Evolutionary conservation across 495 filamentous ascomycete species (phyloP), one percentile per base, ranked within the genome.

Genomic region (Daldinia grandis): DNA sequence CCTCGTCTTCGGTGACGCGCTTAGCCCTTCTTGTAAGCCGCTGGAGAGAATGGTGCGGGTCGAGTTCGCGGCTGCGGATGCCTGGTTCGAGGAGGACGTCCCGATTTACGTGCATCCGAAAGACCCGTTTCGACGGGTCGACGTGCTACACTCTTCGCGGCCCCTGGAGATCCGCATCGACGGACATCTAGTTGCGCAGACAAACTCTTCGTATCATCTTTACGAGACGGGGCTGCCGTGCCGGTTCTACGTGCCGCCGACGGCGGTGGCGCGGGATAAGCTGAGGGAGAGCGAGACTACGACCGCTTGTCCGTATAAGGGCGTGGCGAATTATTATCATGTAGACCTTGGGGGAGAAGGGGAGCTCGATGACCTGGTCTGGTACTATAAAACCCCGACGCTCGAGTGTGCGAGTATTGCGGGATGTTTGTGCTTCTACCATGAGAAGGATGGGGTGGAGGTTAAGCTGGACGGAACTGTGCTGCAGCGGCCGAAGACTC

Each of bases 31-130:
- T 8, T 24, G 42, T 25, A 3, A 44, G 28, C 21, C 14, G 3
- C 8, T 61, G 68, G 17, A 47, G 35, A 37, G 58, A 27, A 40
- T 68, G 27, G 73, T 75, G 49, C 69, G 73, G 10, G 64, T 75
- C 8, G 69, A 66, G 54, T 68, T 73, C 64, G 40, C 25, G 33
- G 69, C 67, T 14, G 72, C 37, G n/a, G 84, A 87, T 67, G 79
- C 80, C 17, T 91, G 87, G 87, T 89, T 84, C 69, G 89, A 91
- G 79, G 80, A 81, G 53, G 87, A 89, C 61, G 76, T 78, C 21
- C 83, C 78, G 5, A 84, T 90, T 51, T 81, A 81, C 62, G 78
- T 81, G 5, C 88, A 90, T 3, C 65, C 49, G 21, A 62, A 62
- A n/a, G 65, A 68, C 28, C 58, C 58, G 50, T 68, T 62, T 51